Evolutionary conservation across 2,329 filamentous ascomycete species (phyloP).

Genomic region (Fusarium metavorans): DNA sequence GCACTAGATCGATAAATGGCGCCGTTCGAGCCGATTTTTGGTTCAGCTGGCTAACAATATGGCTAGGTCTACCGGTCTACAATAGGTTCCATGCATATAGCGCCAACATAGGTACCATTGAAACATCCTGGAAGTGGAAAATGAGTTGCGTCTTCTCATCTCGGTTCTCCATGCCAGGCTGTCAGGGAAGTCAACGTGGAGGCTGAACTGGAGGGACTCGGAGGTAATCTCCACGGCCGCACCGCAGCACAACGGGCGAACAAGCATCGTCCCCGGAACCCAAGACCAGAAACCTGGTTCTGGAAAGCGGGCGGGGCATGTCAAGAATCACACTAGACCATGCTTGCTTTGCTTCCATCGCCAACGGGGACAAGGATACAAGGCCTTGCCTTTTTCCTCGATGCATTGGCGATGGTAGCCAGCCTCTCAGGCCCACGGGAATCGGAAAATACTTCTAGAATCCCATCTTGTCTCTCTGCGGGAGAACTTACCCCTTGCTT

Average conservation of each 20-base stretch:
- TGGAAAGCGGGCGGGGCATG: background rate
- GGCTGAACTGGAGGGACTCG: background rate
- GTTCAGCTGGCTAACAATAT: background rate
- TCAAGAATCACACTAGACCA: constrained; percentile 16
- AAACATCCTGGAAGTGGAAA: background rate
- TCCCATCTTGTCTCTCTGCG: background rate
- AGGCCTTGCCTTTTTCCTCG: background rate
- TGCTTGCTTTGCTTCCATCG: background rate
- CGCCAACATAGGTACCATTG: background rate
- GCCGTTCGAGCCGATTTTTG: background rate
- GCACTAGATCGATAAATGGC: background rate
- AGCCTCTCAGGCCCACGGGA: background rate
- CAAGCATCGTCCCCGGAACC: background rate
- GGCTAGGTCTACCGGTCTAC: background rate
- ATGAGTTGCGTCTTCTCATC: background rate
- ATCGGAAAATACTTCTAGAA: constrained; percentile 8
- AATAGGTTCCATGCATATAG: background rate
- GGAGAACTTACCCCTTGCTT: background rate
- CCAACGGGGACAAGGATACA: constrained; percentile 2
- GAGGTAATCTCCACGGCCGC: background rate
- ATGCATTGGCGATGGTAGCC: constrained; percentile 2
- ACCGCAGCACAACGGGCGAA: background rate
- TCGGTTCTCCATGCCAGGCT: background rate
- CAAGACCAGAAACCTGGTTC: constrained; percentile 1
- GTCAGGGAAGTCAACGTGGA: background rate